A percentile compares a stretch with the other conserved stretches of the same genome.
These are phyloP conservation scores for Cutaneotrichosporon curvatum DNA, from an alignment of 1,284 basidiomycete species.

Conservation along the genomic window DNA sequence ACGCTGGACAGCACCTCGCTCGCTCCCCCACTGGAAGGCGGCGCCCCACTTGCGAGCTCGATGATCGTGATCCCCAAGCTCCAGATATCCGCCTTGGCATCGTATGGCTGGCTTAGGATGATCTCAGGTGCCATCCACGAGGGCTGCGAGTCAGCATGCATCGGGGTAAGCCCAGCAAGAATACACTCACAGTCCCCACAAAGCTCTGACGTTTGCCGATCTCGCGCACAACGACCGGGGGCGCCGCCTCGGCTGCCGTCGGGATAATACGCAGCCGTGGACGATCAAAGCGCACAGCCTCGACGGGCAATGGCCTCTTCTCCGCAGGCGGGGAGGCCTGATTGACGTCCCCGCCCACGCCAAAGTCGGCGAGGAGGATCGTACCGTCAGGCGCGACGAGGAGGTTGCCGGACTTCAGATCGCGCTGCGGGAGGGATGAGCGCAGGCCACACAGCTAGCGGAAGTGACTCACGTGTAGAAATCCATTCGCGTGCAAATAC, in stretches of 20 bases:
- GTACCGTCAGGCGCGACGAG: conserved; percentile 69
- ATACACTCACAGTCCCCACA: conserved; percentile 61
- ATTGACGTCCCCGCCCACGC: conserved; percentile 53
- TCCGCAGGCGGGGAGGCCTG: conserved; percentile 14
- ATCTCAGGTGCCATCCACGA: conserved; percentile 99
- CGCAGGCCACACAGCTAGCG: background rate
- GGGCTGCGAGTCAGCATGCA: conserved; percentile 47
- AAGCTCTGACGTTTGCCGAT: conserved; percentile 76
- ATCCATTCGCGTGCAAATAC: conserved; percentile 80
- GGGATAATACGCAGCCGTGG: conserved; percentile 8
- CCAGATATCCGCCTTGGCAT: conserved; percentile 95
- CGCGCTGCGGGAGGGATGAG: conserved; percentile 29
- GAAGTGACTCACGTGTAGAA: conserved; percentile 60
- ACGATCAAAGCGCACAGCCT: conserved; percentile 25
- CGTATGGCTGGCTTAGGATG: conserved; percentile 74
- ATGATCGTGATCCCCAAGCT: conserved; percentile 73
- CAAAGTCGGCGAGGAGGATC: conserved; percentile 90
- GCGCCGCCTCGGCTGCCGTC: conserved; percentile 3
- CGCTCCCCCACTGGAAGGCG: conserved; percentile 15
- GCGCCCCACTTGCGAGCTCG: conserved; percentile 29
- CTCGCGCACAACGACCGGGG: conserved; percentile 8
- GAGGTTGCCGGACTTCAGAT: conserved; percentile 70
- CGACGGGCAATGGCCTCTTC: conserved; percentile 12
- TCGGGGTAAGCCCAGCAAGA: background rate
- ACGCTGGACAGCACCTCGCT: conserved; percentile 3